Percentiles rank a stretch among this genome's conserved stretches.
phyloP scores from a whole-genome alignment of 2,329 filamentous ascomycete genomes.

The Colletotrichum sp. region DNA sequence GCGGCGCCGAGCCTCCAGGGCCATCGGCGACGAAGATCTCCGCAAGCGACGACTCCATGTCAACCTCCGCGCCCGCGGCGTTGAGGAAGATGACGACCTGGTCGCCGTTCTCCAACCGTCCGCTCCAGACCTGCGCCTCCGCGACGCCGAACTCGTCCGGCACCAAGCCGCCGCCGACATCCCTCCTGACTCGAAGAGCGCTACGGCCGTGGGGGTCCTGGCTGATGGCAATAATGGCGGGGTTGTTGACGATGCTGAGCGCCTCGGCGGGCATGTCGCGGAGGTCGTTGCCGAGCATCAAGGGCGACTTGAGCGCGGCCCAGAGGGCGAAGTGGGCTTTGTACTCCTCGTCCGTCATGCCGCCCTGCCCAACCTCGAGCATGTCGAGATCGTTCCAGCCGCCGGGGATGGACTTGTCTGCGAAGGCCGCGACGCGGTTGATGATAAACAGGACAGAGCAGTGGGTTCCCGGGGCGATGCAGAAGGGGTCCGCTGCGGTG shows the following conservation, averaged over 20 bases:
- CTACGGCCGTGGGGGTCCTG: slow-evolving; percentile 37
- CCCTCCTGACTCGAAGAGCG: slow-evolving; percentile 24
- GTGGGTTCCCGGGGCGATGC: slow-evolving; percentile 26
- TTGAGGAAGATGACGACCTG: slow-evolving; percentile 21
- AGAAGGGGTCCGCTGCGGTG: slow-evolving; percentile 28
- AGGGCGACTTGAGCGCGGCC: slow-evolving; percentile 50
- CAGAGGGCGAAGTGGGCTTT: slow-evolving; percentile 51
- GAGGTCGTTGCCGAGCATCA: slow-evolving; percentile 47
- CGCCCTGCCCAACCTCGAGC: slow-evolving; percentile 43
- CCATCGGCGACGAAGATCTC: slow-evolving; percentile 27
- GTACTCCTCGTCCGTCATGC: slow-evolving; percentile 42
- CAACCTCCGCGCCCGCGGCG: slow-evolving; percentile 19
- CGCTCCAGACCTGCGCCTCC: slow-evolving; percentile 33
- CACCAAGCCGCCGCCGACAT: slow-evolving; percentile 41
- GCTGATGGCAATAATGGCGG: slow-evolving; percentile 32
- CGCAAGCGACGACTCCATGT: slow-evolving; percentile 17
- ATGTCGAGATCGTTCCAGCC: slow-evolving; percentile 43
- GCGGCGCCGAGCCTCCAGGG: slow-evolving; percentile 24
- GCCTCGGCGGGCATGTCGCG: slow-evolving; percentile 24
- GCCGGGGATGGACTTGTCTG: slow-evolving; percentile 19
- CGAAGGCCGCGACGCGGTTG: slow-evolving; percentile 26
- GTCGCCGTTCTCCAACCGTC: slow-evolving; percentile 25
- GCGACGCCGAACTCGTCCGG: slow-evolving; percentile 28
- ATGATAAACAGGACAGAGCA: slow-evolving; percentile 32
- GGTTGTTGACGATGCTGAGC: slow-evolving; percentile 26